Evolutionary conservation across 2,329 filamentous ascomycete genomes (phyloP).

Genomic region (Cryphonectria nitschkei): DNA sequence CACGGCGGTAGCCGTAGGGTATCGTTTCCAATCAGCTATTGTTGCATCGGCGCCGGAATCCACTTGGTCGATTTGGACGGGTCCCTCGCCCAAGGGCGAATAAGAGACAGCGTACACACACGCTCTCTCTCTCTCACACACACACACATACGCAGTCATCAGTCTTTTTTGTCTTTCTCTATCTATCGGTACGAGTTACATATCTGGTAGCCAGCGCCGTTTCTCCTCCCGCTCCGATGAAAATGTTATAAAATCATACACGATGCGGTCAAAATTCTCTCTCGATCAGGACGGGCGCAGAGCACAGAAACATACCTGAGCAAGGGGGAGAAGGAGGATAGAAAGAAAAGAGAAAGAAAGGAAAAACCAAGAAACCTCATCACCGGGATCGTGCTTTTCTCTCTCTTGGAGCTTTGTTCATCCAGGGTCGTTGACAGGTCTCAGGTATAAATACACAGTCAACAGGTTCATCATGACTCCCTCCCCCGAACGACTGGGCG

Average conservation of each 20-base stretch:
- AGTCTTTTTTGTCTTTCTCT: neutral
- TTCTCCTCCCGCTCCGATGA: neutral
- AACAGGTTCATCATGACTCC: neutral
- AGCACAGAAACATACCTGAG: neutral
- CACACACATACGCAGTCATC: neutral
- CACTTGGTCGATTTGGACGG: slow-evolving; percentile 4
- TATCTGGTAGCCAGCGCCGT: neutral
- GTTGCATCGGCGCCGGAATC: neutral
- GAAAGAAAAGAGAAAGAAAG: neutral
- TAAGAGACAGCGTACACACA: neutral
- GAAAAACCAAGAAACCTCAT: neutral
- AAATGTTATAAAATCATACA: slow-evolving; percentile 5
- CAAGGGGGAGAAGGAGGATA: neutral
- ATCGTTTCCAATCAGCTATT: slow-evolving; percentile 12
- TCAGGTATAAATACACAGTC: neutral
- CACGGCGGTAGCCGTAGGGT: slow-evolving; percentile 16
- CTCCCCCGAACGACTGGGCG: neutral
- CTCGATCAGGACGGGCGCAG: neutral
- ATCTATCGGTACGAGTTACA: neutral
- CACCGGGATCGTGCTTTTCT: neutral
- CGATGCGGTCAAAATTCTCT: slow-evolving; percentile 6
- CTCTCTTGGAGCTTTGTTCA: neutral
- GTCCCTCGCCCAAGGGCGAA: neutral
- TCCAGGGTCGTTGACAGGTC: neutral
- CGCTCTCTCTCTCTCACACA: neutral